Conservation (phyloP, 73 alveolate genomes). For the Effrenium voratum region DNA sequence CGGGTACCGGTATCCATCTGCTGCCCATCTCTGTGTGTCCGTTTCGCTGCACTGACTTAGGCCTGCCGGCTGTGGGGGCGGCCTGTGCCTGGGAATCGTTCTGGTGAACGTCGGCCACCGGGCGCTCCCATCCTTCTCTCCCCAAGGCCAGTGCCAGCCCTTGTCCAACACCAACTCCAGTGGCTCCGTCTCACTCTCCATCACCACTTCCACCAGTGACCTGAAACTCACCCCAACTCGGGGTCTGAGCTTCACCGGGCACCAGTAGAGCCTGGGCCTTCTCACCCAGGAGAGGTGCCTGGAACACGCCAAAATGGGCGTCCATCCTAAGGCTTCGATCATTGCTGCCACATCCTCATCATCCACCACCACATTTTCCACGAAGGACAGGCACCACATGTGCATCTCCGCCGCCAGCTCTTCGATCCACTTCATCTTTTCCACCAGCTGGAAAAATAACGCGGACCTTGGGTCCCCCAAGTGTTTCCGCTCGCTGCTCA, state of each 20-base stretch:
- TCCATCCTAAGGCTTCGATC: too few species aligned
- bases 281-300: neutral
- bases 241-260: neutral
- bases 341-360: neutral
- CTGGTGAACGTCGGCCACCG: neutral
- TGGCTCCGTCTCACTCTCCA: neutral
- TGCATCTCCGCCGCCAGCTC: neutral
- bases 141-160: neutral
- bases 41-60: neutral
- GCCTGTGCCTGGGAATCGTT: neutral
- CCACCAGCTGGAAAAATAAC: neutral
- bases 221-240: neutral
- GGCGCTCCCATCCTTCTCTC: neutral
- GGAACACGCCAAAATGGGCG: neutral
- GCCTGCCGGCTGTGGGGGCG: neutral
- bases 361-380: neutral
- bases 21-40: neutral
- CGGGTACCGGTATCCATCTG: neutral
- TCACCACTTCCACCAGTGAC: neutral
- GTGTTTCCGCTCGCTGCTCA: neutral
- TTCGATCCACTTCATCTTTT: neutral
- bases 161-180: neutral
- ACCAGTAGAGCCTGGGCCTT: neutral
- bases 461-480: neutral
- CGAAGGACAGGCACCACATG: neutral